These are phyloP conservation scores for Aspergillus japonicus DNA, from an alignment of 2,329 filamentous ascomycete genomes.

Conservation along the genomic window DNA sequence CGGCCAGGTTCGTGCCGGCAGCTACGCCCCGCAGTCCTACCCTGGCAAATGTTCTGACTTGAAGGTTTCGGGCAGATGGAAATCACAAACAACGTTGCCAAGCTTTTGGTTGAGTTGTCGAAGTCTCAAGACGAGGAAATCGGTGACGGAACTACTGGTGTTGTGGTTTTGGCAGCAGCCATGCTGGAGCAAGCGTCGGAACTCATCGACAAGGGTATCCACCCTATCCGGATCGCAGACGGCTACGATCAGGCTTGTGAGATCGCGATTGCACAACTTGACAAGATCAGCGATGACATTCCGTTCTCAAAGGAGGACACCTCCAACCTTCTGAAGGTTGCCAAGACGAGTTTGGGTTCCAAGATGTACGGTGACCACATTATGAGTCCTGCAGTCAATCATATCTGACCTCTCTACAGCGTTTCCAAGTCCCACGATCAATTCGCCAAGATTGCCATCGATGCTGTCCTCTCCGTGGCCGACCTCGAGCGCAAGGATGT, in stretches of 20 bases:
- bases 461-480: conserved; percentile 93
- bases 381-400: neutral
- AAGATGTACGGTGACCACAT: conserved; percentile 65
- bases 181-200: conserved; percentile 95
- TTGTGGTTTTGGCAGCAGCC: conserved; percentile 92
- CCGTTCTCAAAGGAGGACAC: conserved; percentile 78
- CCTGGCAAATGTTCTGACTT: neutral
- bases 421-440: conserved; percentile 98
- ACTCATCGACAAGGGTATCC: conserved; percentile 98
- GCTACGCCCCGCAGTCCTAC: neutral
- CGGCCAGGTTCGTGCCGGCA: conserved; percentile 57
- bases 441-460: conserved; percentile 94
- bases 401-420: conserved; percentile 31
- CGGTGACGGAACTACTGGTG: conserved; percentile 95
- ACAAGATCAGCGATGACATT: conserved; percentile 88
- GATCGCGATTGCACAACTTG: conserved; percentile 87
- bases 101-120: conserved; percentile 92
- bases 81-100: conserved; percentile 96
- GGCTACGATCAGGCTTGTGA: conserved; percentile 98
- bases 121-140: conserved; percentile 99
- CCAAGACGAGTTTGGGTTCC: conserved; percentile 91
- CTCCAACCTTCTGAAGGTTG: conserved; percentile 86
- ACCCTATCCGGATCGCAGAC: conserved; percentile 97
- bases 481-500: conserved; percentile 96
- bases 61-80: conserved; percentile 68